phyloP scores from a whole-genome alignment of 2,329 filamentous ascomycete genomes.

The Blumeria graminis region DNA sequence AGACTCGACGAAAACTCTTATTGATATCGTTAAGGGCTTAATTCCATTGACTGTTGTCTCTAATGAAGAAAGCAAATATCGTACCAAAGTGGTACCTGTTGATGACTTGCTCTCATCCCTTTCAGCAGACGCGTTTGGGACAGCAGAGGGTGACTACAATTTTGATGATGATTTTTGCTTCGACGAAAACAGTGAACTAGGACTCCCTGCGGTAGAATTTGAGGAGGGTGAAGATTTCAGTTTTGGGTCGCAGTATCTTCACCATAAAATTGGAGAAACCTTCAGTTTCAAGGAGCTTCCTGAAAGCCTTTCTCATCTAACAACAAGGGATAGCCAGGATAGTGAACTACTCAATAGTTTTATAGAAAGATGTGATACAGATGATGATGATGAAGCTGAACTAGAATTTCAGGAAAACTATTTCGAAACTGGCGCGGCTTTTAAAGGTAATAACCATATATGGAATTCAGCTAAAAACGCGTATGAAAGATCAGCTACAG shows the following conservation, averaged over 20 bases:
- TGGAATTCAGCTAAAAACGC: slow-evolving; percentile 61
- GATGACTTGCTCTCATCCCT: slow-evolving; percentile 79
- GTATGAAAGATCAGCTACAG: slow-evolving; percentile 41
- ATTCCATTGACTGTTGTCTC: slow-evolving; percentile 55
- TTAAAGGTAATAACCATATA: slow-evolving; percentile 43
- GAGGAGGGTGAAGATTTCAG: slow-evolving; percentile 19
- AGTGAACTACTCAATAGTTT: slow-evolving; percentile 22
- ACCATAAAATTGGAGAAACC: slow-evolving; percentile 15
- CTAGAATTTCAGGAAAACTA: slow-evolving; percentile 57
- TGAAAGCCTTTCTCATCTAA: slow-evolving; percentile 10
- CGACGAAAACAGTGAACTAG: slow-evolving; percentile 23
- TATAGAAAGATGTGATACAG: slow-evolving; percentile 16
- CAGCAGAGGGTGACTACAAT: slow-evolving; percentile 34
- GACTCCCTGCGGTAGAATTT: slow-evolving; percentile 12
- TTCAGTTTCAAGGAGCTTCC: slow-evolving; percentile 16
- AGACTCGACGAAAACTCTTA: slow-evolving; percentile 84
- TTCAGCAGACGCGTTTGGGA: slow-evolving; percentile 58
- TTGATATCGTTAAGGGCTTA: slow-evolving; percentile 54
- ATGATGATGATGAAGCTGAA: slow-evolving; percentile 25
- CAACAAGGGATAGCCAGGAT: slow-evolving; percentile 20
- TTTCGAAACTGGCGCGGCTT: slow-evolving; percentile 37
- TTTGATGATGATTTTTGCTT: slow-evolving; percentile 37
- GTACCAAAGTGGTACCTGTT: slow-evolving; percentile 65
- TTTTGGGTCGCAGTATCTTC: slow-evolving; percentile 24
- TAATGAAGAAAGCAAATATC: slow-evolving; percentile 62